Evolutionary conservation across 768 basidiomycete genomes (phyloP), one percentile per base, ranked within the genome.

Genomic region (Boletus rufocinnamomeus): DNA sequence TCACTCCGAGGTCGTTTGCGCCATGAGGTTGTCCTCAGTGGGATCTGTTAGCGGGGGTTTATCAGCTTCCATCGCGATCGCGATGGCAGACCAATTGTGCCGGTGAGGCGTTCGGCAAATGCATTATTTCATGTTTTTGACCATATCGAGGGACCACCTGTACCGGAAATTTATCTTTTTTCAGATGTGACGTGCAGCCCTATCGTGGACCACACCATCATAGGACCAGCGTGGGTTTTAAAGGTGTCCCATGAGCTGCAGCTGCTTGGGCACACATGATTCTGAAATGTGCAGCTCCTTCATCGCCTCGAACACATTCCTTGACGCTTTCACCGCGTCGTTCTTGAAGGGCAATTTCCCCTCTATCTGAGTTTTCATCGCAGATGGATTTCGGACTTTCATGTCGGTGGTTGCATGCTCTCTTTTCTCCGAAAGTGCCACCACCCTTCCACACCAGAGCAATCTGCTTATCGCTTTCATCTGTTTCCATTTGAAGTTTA

Each of bases 331-430:
- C 53, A 30, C 52, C 48, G 58, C 52, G 44, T 58, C 49, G 46
- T 55, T n/a, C n/a, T n/a, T 54, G 61, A 52, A 51, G 57, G 53
- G 57, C 50, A 62, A 66, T 57, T 63, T 57, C 54, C 60, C 53
- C 56, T 59, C 57, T 63, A 58, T 63, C 65, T 72, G 70, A 70
- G 70, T 69, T 70, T 72, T 37, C 68, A 30, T 30, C 30, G 30
- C 30, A 64, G 61, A 49, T 48, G 52, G 51, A 43, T 54, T 70
- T 72, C 70, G 69, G 69, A 70, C 70, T 70, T 70, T 70, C 66
- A 68, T 67, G 68, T 70, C 63, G 59, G 59, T 67, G 60, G 60
- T 68, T 64, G 49, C 58, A 58, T 63, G 41, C 41, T 58, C 52
- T 52, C 60, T 57, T 67, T 69, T 62, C 56, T 67, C 64, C 70